Evolutionary conservation across 495 filamentous ascomycete genomes (phyloP), one percentile per base, ranked within the genome.

Genomic region (Hypoxylon intermedium): DNA sequence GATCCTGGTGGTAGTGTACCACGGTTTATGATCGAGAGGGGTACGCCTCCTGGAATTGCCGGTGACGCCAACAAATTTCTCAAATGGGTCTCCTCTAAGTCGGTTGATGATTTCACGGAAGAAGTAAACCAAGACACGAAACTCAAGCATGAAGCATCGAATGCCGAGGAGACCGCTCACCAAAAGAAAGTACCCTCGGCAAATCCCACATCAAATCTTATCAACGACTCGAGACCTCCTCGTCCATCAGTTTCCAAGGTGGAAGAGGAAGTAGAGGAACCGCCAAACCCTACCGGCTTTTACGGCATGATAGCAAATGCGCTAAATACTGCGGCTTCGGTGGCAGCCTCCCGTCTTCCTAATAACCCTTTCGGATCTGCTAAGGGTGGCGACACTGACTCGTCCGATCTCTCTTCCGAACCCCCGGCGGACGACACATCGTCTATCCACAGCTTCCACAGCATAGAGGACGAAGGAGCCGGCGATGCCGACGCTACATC

Each of bases 1-100:
- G 92, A 97, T 63, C 93, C 93, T 0, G 93, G 94, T 18, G 94
- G 93, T 26, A 94, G 84, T 49, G 93, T 97, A 6, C 93, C 93
- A 0, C 82, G 90, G 21, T 98, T 94, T 76, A 90, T 98, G 87
- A 89, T 98, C 16, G 94, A 97, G 72, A 85, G 92, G 67, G 90
- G 90, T 33, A 98, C 93, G 0, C 93, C 93, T 0, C 83, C 81
- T 9, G 88, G 91, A 15, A 95, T 98, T 58, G 85, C 91, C 12
- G 75, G 77, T 19, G 93, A 97, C 70, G 91, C 92, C 0, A 83
- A 79, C 46, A 93, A 91, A 74, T 97, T 98, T 63, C 66, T 98
- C 4, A 80, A 92, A 45, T 97, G 93, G 93, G 85, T 92, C 6
- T 81, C 83, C 44, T 74, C 81, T 24, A 82, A 83, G 44, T 79